These are phyloP conservation scores for Candida yuanshanica DNA, from an alignment of 805 yeast genomes.

Conservation along the genomic window DNA sequence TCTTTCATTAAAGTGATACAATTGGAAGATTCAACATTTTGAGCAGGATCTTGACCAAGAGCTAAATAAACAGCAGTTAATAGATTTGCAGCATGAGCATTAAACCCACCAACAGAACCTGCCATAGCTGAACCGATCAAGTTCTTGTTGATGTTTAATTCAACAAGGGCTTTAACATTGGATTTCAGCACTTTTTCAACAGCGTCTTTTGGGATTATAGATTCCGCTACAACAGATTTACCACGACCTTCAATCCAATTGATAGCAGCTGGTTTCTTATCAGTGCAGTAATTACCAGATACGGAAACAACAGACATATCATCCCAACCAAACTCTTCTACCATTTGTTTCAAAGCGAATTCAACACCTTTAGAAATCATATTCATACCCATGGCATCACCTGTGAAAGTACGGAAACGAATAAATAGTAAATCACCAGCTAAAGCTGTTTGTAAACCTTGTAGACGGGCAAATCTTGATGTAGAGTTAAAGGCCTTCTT, in stretches of 20 bases:
- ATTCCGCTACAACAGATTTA: constrained; percentile 95
- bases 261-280: constrained; percentile 95
- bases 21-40: constrained; percentile 94
- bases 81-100: constrained; percentile 96
- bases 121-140: constrained; percentile 98
- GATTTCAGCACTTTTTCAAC: constrained; percentile 84
- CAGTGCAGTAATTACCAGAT: constrained; percentile 97
- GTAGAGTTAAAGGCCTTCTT: constrained; percentile 94
- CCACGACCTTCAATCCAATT: constrained; percentile 99
- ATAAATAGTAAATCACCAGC: constrained; percentile 89
- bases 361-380: constrained; percentile 99
- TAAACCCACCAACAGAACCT: constrained; percentile 95
- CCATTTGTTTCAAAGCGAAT: constrained; percentile 75
- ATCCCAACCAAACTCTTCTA: constrained; percentile 81
- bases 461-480: constrained; percentile 93
- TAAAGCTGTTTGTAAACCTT: constrained; percentile 83
- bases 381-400: constrained; percentile 99
- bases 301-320: constrained; percentile 92
- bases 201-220: constrained; percentile 75
- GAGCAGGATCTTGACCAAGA: constrained; percentile 99
- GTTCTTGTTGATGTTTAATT: constrained; percentile 83
- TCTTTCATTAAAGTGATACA: constrained; percentile 95
- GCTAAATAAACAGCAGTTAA: constrained; percentile 94
- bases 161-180: constrained; percentile 87
- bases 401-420: constrained; percentile 97